A percentile compares a stretch with the other conserved stretches of the same genome.
Evolutionary conservation across 2,329 filamentous ascomycete species (phyloP).

Genomic region (Penicillium occitanis): DNA sequence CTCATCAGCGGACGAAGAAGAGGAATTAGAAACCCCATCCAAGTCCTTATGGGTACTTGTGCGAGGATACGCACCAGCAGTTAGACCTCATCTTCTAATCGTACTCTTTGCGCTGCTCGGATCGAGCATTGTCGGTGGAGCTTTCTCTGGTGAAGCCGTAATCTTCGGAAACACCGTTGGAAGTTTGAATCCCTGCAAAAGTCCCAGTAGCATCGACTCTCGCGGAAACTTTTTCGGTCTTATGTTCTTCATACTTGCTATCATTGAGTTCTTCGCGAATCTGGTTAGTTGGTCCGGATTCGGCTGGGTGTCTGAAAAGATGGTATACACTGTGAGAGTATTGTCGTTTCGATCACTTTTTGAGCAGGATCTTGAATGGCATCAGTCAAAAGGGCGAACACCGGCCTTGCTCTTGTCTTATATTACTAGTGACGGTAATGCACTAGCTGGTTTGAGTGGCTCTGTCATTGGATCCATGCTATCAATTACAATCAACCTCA

Average conservation of each 20-base stretch:
- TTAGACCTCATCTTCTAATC: constrained; percentile 46
- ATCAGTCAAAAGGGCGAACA: constrained; percentile 63
- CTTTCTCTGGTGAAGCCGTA: constrained; percentile 58
- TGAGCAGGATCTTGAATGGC: constrained; percentile 68
- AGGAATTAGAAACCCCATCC: constrained; percentile 29
- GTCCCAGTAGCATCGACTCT: constrained; percentile 49
- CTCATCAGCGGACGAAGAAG: constrained; percentile 28
- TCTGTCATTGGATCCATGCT: constrained; percentile 69
- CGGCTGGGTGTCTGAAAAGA: constrained; percentile 61
- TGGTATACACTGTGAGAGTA: constrained; percentile 63
- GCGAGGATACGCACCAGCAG: constrained; percentile 29
- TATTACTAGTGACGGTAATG: constrained; percentile 68
- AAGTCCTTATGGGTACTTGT: constrained; percentile 33
- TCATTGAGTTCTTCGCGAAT: constrained; percentile 62
- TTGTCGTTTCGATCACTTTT: constrained; percentile 65
- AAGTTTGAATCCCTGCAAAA: constrained; percentile 56
- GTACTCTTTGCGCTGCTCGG: constrained; percentile 53
- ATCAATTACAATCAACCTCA: constrained; percentile 65
- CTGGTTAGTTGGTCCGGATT: constrained; percentile 59
- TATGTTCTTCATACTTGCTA: constrained; percentile 61
- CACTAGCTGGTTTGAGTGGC: constrained; percentile 67
- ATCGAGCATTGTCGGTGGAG: constrained; percentile 55
- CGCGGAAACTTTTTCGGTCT: constrained; percentile 56
- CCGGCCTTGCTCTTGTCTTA: constrained; percentile 63
- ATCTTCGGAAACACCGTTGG: constrained; percentile 63